Conservation (phyloP, 2,329 filamentous ascomycete species). For the Penicillium sp. region DNA sequence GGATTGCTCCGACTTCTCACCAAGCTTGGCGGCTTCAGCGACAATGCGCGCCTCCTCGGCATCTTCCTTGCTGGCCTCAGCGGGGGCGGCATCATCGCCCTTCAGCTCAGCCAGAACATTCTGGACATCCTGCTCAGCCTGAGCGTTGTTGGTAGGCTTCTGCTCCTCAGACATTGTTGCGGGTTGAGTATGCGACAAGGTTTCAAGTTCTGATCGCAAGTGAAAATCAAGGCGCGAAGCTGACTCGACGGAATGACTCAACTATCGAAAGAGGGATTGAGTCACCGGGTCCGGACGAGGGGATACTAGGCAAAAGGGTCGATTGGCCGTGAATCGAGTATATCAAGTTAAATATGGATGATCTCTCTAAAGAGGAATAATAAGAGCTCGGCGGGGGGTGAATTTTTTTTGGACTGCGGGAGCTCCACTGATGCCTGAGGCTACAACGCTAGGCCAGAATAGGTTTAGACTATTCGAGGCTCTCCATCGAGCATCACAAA, state of each 20-base stretch:
- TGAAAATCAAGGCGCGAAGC: conserved; percentile 4
- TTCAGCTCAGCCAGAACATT: conserved; percentile 51
- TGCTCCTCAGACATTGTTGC: conserved; percentile 37
- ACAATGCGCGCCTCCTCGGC: conserved; percentile 44
- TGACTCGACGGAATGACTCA: conserved; percentile 9
- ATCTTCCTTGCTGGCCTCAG: conserved; percentile 31
- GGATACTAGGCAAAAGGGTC: background rate
- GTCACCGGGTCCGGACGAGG: background rate
- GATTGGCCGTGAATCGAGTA: background rate
- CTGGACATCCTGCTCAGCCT: conserved; percentile 52
- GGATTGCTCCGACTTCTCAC: conserved; percentile 42
- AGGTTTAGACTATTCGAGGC: conserved; percentile 2
- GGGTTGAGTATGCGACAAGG: conserved; percentile 6
- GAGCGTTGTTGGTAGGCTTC: conserved; percentile 42
- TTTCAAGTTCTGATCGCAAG: background rate
- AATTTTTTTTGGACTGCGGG: conserved; percentile 25
- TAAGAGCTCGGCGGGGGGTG: conserved; percentile 25
- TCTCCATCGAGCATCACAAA: too few species aligned
- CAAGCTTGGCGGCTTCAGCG: conserved; percentile 41
- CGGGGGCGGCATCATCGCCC: conserved; percentile 29
- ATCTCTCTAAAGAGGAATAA: conserved; percentile 9
- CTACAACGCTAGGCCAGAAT: conserved; percentile 3
- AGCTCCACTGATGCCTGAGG: conserved; percentile 27
- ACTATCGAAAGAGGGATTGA: conserved; percentile 1
- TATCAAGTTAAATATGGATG: background rate